Evolutionary conservation across 306 rosid species (phyloP).

Genomic region (Vicia villosa): DNA sequence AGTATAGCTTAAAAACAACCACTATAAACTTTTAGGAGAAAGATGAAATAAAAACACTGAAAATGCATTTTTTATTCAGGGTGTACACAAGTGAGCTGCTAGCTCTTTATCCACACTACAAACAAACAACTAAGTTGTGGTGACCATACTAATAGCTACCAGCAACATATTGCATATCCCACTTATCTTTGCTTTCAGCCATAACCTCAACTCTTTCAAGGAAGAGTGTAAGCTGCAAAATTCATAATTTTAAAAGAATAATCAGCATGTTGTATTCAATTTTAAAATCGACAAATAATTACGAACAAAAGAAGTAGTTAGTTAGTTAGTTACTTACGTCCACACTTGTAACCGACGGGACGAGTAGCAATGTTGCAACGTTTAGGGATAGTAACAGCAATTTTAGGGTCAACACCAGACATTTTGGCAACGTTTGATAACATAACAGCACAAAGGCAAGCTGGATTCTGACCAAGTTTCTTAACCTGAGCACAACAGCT

Average conservation of each 20-base stretch:
- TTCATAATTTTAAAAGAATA: background rate
- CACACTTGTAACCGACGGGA: slow-evolving; percentile 71
- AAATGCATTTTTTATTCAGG: slow-evolving; percentile 11
- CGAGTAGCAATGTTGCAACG: slow-evolving; percentile 65
- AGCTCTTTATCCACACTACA: slow-evolving; percentile 44
- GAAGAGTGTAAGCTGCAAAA: slow-evolving; percentile 66
- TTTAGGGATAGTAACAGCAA: slow-evolving; percentile 66
- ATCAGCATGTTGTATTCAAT: background rate
- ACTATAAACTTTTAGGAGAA: background rate
- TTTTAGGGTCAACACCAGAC: slow-evolving; percentile 46
- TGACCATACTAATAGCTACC: too few species aligned
- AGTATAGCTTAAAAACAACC: background rate
- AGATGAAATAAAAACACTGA: slow-evolving; percentile 15
- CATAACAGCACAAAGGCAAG: slow-evolving; percentile 60
- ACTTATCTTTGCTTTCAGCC: slow-evolving; percentile 22
- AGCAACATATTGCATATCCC: slow-evolving; percentile 15
- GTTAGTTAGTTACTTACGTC: slow-evolving; percentile 44
- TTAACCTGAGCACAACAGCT: slow-evolving; percentile 54
- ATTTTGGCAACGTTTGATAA: slow-evolving; percentile 55
- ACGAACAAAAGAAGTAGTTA: background rate
- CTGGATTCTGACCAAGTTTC: slow-evolving; percentile 53
- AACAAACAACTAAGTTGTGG: slow-evolving; percentile 25
- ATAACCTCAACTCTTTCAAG: slow-evolving; percentile 37
- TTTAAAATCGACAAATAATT: background rate
- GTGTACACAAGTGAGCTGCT: slow-evolving; percentile 41